A percentile compares a stretch with the other conserved stretches of the same genome.
Conservation (phyloP, 441 rosid genomes). For the Populus hybrid region DNA sequence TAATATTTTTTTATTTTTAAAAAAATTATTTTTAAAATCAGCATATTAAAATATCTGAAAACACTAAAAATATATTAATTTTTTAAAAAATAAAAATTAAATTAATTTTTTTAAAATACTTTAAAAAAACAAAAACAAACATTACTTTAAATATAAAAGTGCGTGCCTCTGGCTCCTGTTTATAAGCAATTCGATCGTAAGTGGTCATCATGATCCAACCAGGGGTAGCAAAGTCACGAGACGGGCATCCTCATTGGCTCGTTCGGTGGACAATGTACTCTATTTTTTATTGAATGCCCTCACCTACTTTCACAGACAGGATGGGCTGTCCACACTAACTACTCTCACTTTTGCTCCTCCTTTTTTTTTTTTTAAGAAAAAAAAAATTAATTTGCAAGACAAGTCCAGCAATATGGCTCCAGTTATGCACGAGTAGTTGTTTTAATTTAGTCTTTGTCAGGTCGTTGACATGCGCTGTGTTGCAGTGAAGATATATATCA, state of each 20-base stretch:
- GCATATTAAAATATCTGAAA: too few relatives aligned
- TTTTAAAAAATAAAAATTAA: too few relatives aligned
- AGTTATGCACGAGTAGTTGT: neutral
- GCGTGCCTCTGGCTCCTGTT: neutral
- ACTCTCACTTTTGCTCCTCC: neutral
- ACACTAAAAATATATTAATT: too few relatives aligned
- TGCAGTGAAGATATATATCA: too few relatives aligned
- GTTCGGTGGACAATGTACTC: conserved; percentile 9
- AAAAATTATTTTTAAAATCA: too few relatives aligned
- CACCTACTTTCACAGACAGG: conserved; percentile 6
- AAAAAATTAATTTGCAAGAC: too few relatives aligned
- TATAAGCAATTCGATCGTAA: too few relatives aligned
- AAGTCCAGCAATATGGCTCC: neutral
- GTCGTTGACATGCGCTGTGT: too few relatives aligned
- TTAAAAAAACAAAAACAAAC: too few relatives aligned
- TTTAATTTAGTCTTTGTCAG: neutral
- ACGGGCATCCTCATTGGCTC: conserved; percentile 9
- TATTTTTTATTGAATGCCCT: conserved; percentile 23
- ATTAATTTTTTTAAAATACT: too few relatives aligned
- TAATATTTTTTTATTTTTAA: too few relatives aligned
- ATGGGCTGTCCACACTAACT: neutral
- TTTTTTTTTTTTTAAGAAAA: neutral
- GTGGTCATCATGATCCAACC: neutral
- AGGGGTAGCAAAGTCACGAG: conserved; percentile 19
- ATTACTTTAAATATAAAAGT: neutral